These are phyloP conservation scores for Myxozyma vanderwaltii DNA, from an alignment of 805 yeast genomes.

Conservation along the genomic window DNA sequence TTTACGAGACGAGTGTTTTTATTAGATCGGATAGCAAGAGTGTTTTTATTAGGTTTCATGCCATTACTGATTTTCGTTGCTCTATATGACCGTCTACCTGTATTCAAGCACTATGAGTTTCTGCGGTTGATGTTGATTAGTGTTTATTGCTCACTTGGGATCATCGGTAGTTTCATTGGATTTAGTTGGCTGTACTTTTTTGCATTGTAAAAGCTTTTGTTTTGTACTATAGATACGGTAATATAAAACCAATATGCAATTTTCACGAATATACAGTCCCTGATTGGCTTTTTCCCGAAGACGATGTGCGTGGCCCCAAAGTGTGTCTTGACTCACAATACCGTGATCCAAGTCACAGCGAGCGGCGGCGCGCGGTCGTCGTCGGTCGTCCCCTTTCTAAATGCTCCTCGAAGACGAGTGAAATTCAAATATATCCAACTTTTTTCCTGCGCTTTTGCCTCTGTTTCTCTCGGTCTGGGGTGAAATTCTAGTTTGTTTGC, in stretches of 20 bases:
- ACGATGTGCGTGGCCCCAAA: too few species aligned
- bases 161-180: constrained; percentile 83
- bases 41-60: constrained; percentile 67
- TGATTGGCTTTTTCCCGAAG: background rate
- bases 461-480: background rate
- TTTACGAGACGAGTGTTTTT: constrained; percentile 50
- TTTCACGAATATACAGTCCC: too few species aligned
- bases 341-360: background rate
- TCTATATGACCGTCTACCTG: constrained; percentile 52
- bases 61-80: constrained; percentile 64
- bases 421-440: too few species aligned
- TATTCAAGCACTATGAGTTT: constrained; percentile 64
- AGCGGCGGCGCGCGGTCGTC: background rate
- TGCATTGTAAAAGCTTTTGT: background rate
- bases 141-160: constrained; percentile 83
- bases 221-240: background rate
- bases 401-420: constrained; percentile 1
- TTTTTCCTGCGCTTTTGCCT: background rate
- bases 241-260: too few species aligned
- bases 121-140: constrained; percentile 79
- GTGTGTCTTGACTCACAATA: constrained; percentile 1
- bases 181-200: constrained; percentile 82
- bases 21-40: constrained; percentile 67
- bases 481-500: background rate
- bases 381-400: constrained; percentile 5